Conservation (phyloP, 2,329 filamentous ascomycete genomes). For the Neonectria neomacrospora region DNA sequence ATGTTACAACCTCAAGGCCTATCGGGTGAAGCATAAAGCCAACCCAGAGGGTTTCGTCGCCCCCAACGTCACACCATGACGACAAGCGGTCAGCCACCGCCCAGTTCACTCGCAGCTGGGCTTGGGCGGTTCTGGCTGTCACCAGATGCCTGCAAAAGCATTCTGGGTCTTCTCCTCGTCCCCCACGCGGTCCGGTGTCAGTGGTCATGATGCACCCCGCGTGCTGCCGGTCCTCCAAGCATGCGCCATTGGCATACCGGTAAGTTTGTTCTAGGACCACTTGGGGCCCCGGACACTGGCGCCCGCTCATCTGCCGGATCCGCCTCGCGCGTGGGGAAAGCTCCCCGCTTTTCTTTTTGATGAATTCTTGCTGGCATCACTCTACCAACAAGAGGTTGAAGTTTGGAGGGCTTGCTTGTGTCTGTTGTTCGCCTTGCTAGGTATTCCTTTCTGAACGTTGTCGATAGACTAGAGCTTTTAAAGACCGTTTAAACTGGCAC, state of each 20-base stretch:
- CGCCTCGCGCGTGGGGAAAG: slow-evolving; percentile 23
- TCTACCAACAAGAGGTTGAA: neutral
- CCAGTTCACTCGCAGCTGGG: slow-evolving; percentile 2
- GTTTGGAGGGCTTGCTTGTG: neutral
- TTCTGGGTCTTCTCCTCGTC: neutral
- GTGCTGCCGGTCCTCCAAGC: slow-evolving; percentile 18
- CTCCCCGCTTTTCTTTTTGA: slow-evolving; percentile 20
- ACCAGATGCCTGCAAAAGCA: neutral
- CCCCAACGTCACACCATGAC: slow-evolving; percentile 40
- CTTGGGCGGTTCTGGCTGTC: slow-evolving; percentile 10
- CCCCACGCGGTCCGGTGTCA: slow-evolving; percentile 27
- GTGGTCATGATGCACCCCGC: slow-evolving; percentile 26
- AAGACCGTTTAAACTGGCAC: neutral
- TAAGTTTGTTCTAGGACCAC: neutral
- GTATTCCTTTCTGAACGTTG: neutral
- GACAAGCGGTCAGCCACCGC: slow-evolving; percentile 26
- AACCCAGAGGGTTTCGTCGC: slow-evolving; percentile 6
- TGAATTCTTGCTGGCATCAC: slow-evolving; percentile 47
- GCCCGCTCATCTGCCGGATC: slow-evolving; percentile 27
- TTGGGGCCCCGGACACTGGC: slow-evolving; percentile 34
- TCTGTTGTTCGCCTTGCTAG: neutral
- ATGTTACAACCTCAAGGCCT: slow-evolving; percentile 18
- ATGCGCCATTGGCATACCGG: neutral
- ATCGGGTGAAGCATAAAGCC: slow-evolving; percentile 31
- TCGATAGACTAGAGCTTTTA: neutral